Evolutionary conservation across 1,284 basidiomycete species (phyloP).

Genomic region (Puccinia hordei): DNA sequence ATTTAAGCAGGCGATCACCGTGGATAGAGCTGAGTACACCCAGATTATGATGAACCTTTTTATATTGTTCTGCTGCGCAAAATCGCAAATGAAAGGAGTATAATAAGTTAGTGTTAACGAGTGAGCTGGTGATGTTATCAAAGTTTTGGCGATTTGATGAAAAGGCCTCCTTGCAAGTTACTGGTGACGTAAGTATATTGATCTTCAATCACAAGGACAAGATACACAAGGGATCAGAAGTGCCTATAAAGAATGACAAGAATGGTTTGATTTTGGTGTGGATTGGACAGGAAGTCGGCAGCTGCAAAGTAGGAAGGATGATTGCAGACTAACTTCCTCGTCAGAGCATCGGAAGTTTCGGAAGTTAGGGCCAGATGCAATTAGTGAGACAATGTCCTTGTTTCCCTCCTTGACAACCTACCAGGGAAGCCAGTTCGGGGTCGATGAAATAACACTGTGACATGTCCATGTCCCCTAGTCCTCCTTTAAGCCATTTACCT

Average conservation of each 20-base stretch:
- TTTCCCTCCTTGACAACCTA: neutral
- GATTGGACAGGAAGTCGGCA: neutral
- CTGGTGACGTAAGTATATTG: neutral
- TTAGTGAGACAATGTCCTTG: neutral
- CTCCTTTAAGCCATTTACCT: too few relatives aligned
- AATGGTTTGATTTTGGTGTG: neutral
- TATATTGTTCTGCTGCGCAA: neutral
- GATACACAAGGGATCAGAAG: neutral
- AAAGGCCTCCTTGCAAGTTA: neutral
- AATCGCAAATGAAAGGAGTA: neutral
- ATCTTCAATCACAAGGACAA: neutral
- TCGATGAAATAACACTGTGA: too few relatives aligned
- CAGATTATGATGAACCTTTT: neutral
- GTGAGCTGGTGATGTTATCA: neutral
- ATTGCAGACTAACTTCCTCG: neutral
- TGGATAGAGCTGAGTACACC: neutral
- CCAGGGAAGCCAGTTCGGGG: too few relatives aligned
- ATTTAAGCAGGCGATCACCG: neutral
- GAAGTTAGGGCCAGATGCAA: neutral
- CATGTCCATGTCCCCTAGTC: too few relatives aligned
- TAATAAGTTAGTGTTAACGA: constrained; percentile 11
- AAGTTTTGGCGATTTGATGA: neutral
- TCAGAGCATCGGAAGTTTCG: neutral
- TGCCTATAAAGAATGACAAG: neutral
- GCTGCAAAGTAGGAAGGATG: neutral